Percentiles rank a stretch among this genome's conserved stretches.
phyloP scores from a whole-genome alignment of 1,139 yeast species.

The Candida tropicalis region DNA sequence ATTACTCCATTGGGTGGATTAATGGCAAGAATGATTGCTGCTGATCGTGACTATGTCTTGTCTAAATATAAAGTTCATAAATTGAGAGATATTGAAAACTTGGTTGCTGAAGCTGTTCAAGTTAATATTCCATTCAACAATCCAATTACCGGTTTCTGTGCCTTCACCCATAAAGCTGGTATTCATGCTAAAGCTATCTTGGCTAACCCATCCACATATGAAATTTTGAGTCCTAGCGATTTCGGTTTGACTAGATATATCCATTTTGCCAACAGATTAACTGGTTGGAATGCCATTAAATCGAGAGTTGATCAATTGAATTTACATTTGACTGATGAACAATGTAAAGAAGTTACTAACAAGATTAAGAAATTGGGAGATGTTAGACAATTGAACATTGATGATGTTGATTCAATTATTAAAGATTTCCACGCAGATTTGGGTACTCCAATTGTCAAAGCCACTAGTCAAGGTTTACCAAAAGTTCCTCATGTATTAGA shows the following conservation, averaged over 20 bases:
- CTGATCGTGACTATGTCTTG: conserved; percentile 94
- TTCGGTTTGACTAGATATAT: conserved; percentile 94
- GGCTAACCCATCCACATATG: conserved; percentile 98
- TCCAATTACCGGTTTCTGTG: conserved; percentile 99
- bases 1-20: conserved; percentile 97
- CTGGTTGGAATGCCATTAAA: conserved; percentile 99
- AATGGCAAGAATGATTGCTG: conserved; percentile 99
- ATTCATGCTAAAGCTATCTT: conserved; percentile 98
- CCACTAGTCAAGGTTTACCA: conserved; percentile 13
- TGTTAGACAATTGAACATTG: conserved; percentile 90
- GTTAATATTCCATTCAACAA: conserved; percentile 97
- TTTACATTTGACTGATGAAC: conserved; percentile 85
- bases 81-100: conserved; percentile 91
- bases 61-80: conserved; percentile 95
- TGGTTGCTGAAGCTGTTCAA: conserved; percentile 97
- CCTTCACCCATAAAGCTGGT: conserved; percentile 99
- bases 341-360: conserved; percentile 90
- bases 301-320: conserved; percentile 97
- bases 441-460: conserved; percentile 31
- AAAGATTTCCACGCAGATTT: conserved; percentile 86
- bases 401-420: conserved; percentile 96
- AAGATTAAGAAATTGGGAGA: conserved; percentile 95
- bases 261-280: conserved; percentile 95
- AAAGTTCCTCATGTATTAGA: conserved; percentile 16
- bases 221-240: conserved; percentile 91